Base-by-base conservation (phyloP, 805 yeast genomes). In the Pichia thaimueangensis region DNA sequence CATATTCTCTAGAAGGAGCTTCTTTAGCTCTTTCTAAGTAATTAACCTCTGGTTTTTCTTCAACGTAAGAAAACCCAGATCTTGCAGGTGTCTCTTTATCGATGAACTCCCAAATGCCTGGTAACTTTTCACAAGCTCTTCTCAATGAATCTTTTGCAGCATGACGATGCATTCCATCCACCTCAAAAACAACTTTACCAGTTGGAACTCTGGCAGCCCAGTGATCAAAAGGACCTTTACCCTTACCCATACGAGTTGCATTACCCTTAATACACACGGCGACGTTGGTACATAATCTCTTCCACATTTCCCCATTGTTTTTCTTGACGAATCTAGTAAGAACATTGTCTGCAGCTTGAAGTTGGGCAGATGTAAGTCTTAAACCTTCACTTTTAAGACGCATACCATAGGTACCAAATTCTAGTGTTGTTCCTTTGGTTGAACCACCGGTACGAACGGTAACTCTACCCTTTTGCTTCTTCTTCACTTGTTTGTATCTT, bases 191-290 rank as follows among this genome's bases (percentile, higher is more conserved):
- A 32, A 93, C 80, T 58, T 88, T 89, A 4, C 98, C 98, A 0
- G 97, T 89, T 31, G 97, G 95, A 12, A 93, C 93, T 56, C 98
- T 79, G 27, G 81, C 85, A 56, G 95, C 94, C 97, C 97, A 93
- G 68, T 87, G 93, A 57, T 87, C 96, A 60, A 93, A 91, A 0
- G 89, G 82, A 66, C 98, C 98, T 67, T 93, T 93, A 70, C 98
- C 98, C 65, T 93, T 93, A 71, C 98, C 98, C 98, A 93, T 93
- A 81, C 98, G 93, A 10, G 96, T 87, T 63, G 93, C 96, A 63
- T 93, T 93, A 69, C 98, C 98, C 69, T 93, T 93, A 48, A 86
- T 78, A 65, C 96, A 88, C 11, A 93, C 95, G 0, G 97, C 93
- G 41, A 87, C 74, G 60, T 85, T 82, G 19, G 96, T 83, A 39